Evolutionary conservation across 176 grass and related monocot species (phyloP).

Genomic region (Paspalum notatum): DNA sequence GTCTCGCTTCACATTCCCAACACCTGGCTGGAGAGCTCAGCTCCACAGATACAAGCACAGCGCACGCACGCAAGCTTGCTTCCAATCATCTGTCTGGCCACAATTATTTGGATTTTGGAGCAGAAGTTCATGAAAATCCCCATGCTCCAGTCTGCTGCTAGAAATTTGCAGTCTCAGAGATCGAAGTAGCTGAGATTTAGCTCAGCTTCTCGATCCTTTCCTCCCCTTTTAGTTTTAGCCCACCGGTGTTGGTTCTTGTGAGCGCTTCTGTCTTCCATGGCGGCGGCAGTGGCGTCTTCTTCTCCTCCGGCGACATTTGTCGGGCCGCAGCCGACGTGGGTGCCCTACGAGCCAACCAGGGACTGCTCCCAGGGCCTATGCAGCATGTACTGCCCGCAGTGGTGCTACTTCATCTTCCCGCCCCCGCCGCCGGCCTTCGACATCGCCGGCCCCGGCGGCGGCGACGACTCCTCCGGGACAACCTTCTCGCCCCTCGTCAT

Average conservation of each 20-base stretch:
- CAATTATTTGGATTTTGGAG: slow-evolving; percentile 36
- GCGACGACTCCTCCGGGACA: slow-evolving; percentile 60
- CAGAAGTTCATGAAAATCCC: slow-evolving; percentile 46
- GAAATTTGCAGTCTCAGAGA: slow-evolving; percentile 15
- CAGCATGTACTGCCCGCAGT: slow-evolving; percentile 93
- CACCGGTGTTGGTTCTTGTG: background rate
- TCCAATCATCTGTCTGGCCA: slow-evolving; percentile 31
- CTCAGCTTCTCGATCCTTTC: background rate
- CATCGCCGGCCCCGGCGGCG: slow-evolving; percentile 43
- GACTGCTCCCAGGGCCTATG: slow-evolving; percentile 96
- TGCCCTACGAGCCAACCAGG: slow-evolving; percentile 69
- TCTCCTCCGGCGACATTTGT: slow-evolving; percentile 9
- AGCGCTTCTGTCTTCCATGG: slow-evolving; percentile 31
- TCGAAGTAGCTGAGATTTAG: background rate
- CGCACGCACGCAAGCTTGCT: slow-evolving; percentile 17
- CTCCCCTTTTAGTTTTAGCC: background rate
- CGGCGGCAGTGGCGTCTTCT: slow-evolving; percentile 37
- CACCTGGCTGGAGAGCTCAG: slow-evolving; percentile 34
- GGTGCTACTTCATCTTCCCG: slow-evolving; percentile 95
- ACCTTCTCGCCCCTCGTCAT: slow-evolving; percentile 93
- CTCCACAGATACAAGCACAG: slow-evolving; percentile 20
- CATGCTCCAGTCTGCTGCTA: slow-evolving; percentile 30
- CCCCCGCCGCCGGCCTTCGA: slow-evolving; percentile 77
- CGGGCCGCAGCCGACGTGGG: slow-evolving; percentile 66
- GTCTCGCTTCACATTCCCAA: slow-evolving; percentile 29